Conservation (phyloP, 139 green algal genomes). For the Gonium pectorale region DNA sequence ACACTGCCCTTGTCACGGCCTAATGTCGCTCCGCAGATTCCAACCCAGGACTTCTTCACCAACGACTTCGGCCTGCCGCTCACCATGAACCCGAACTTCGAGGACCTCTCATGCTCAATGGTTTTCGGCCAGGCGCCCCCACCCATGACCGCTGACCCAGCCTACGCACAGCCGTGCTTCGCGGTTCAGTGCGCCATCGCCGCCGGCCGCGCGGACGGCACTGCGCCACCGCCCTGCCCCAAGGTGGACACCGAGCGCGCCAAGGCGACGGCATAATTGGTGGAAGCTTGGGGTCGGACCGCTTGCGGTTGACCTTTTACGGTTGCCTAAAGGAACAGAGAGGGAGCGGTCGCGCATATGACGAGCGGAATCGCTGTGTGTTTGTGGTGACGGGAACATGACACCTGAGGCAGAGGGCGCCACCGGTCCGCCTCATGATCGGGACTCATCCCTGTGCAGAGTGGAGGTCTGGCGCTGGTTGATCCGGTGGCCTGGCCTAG, state of each 20-base stretch:
- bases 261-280: conserved; percentile 30
- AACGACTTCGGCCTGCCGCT: conserved; percentile 75
- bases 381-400: too few species aligned
- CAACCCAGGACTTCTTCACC: conserved; percentile 70
- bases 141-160: conserved; percentile 60
- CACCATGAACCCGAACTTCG: conserved; percentile 80
- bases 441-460: too few species aligned
- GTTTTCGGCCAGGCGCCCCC: conserved; percentile 75
- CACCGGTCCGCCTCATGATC: too few species aligned
- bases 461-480: too few species aligned
- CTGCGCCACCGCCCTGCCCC: conserved; percentile 51
- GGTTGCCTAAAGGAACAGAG: too few species aligned
- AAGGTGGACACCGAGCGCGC: conserved; percentile 56
- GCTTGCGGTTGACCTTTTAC: too few species aligned
- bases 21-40: conserved; percentile 60
- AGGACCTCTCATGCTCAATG: conserved; percentile 78
- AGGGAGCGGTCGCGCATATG: too few species aligned
- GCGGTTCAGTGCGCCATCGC: conserved; percentile 50
- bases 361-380: too few species aligned
- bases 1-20: too few species aligned
- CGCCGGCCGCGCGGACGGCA: not conserved
- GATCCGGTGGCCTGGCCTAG: too few species aligned
- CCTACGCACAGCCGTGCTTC: conserved; percentile 73
- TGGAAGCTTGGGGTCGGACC: too few species aligned
- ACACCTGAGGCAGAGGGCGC: too few species aligned